These are phyloP conservation scores for Monosporascus sp. DNA, from an alignment of 2,329 filamentous ascomycete genomes.

Conservation along the genomic window DNA sequence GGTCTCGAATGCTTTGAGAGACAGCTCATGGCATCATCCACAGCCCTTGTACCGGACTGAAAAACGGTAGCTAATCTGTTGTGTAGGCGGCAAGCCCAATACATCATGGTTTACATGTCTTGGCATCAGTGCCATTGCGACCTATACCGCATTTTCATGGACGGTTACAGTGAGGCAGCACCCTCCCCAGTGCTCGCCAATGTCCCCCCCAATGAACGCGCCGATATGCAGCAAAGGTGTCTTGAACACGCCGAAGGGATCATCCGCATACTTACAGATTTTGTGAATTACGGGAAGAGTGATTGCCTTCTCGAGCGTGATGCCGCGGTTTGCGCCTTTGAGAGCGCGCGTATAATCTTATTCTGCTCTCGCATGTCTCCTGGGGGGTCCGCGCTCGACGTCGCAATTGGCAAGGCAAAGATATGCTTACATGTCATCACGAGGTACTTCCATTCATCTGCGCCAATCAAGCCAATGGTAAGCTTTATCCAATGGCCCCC, in stretches of 20 bases:
- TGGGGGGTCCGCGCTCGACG: constrained; percentile 15
- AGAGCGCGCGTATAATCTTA: constrained; percentile 33
- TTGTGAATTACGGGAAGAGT: constrained; percentile 20
- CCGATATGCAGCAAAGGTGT: constrained; percentile 27
- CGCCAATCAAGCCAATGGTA: constrained; percentile 24
- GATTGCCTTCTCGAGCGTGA: constrained; percentile 33
- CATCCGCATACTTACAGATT: constrained; percentile 27
- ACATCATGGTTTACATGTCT: constrained; percentile 29
- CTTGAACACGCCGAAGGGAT: constrained; percentile 34
- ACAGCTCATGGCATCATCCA: too few relatives aligned
- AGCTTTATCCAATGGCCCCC: not conserved
- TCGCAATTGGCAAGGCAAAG: constrained; percentile 19
- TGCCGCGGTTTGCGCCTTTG: constrained; percentile 37
- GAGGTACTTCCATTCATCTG: constrained; percentile 21
- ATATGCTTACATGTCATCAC: constrained; percentile 24
- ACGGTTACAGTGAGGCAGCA: constrained; percentile 35
- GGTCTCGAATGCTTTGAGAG: too few relatives aligned
- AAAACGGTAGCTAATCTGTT: not conserved
- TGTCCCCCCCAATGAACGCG: constrained; percentile 22
- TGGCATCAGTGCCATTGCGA: constrained; percentile 40
- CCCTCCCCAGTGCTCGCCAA: constrained; percentile 25
- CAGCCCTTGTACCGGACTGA: not conserved
- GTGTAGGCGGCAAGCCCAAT: constrained; percentile 17
- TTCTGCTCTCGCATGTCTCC: constrained; percentile 22
- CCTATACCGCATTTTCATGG: constrained; percentile 37